phyloP scores from a whole-genome alignment of 2,329 filamentous ascomycete species.

The Aaosphaeria pasadenensis region DNA sequence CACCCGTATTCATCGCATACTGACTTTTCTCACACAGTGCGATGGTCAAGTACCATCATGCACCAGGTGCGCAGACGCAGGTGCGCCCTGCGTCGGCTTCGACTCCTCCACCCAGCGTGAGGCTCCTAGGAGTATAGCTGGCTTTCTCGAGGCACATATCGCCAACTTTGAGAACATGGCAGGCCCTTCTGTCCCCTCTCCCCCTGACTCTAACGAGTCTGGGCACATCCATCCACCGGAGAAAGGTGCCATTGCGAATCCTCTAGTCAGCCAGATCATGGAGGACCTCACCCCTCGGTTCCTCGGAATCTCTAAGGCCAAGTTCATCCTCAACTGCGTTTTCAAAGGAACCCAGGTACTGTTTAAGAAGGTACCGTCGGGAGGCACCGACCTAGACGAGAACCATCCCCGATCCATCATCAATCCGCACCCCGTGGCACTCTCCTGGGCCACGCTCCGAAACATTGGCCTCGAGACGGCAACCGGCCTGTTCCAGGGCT shows the following conservation, averaged over 20 bases:
- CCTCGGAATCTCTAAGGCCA: slow-evolving; percentile 31
- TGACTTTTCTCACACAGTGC: slow-evolving; percentile 22
- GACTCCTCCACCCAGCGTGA: slow-evolving; percentile 32
- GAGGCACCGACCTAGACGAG: slow-evolving; percentile 33
- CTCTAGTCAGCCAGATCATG: slow-evolving; percentile 32
- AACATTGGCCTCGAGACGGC: slow-evolving; percentile 29
- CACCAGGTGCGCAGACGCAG: slow-evolving; percentile 29
- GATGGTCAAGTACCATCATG: slow-evolving; percentile 35
- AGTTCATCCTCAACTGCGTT: slow-evolving; percentile 32
- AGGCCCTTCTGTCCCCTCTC: slow-evolving; percentile 20
- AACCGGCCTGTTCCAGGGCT: slow-evolving; percentile 29
- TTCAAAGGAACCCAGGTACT: slow-evolving; percentile 33
- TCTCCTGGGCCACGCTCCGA: slow-evolving; percentile 19
- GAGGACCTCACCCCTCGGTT: slow-evolving; percentile 34
- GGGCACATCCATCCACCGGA: slow-evolving; percentile 10
- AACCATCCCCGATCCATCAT: slow-evolving; percentile 36
- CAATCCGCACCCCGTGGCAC: slow-evolving; percentile 24
- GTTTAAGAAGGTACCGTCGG: slow-evolving; percentile 31
- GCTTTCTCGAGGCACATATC: slow-evolving; percentile 32
- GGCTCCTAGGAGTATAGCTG: slow-evolving; percentile 31
- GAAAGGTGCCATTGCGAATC: slow-evolving; percentile 27
- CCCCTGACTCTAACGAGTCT: slow-evolving; percentile 20
- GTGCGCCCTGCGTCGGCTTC: slow-evolving; percentile 31
- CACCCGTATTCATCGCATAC: slow-evolving; percentile 1
- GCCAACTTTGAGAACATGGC: slow-evolving; percentile 19